Evolutionary conservation across 2,329 filamentous ascomycete species (phyloP), one percentile per base, ranked within the genome.

Genomic region (Microascus cirrosus): DNA sequence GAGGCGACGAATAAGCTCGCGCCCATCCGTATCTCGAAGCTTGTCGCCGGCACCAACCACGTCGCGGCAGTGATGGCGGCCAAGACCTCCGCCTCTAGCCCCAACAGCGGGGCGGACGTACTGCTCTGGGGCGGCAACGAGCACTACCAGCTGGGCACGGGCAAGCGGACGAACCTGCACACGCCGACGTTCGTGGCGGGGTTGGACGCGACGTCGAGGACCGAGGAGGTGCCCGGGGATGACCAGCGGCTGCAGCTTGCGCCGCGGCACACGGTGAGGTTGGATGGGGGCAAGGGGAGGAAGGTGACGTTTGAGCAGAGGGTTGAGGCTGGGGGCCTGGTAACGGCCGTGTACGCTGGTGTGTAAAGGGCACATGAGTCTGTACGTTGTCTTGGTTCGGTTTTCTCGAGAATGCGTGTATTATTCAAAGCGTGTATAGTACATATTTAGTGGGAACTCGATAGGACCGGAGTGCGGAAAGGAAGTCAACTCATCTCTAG

Each of bases 111-210:
- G 54, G 84, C 87, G 4, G 94, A 97, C 68, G 85, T 92, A 34
- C 70, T 97, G 1, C 95, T 90, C 77, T 99, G 92, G 90, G 94
- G 94, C 61, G 90, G 90, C 57, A 99, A 97, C 66, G 92, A 97
- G 73, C 83, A 86, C 68, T 96, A 88, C 70, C 94, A 99, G 72
- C 81, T 99, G 28, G 94, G 94, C 13, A 96, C 88, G 0, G 92
- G 94, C 32, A 95, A 88, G 76, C 77, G 93, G 61, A 94, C 83
- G 66, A 97, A 97, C 67, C 68, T 88, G 11, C 82, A 83, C 56
- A 78, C 80, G 13, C 94, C 94, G 1, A 78, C 79, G 1, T 93
- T 96, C 67, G 90, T 96, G 57, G 82, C 84, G 35, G 87, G 90
- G 15, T 71, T 93, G 50, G 90, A 95, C 61, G 72, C 77, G 13